phyloP scores from a whole-genome alignment of 169 alveolate genomes.

The Babesia ovis region DNA sequence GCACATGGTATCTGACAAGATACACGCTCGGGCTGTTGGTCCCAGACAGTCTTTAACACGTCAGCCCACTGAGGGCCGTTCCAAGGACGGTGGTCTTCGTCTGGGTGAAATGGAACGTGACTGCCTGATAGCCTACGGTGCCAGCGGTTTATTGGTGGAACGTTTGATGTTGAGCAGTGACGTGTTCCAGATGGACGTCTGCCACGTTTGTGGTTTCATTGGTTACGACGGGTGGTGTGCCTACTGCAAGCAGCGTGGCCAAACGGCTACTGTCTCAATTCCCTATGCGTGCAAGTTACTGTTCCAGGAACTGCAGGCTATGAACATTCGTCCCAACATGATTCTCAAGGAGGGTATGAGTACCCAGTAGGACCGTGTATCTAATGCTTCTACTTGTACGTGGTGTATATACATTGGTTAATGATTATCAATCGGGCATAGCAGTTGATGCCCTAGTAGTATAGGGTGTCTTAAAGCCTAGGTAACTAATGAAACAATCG shows the following conservation, averaged over 20 bases:
- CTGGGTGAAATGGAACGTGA: conserved; percentile 99
- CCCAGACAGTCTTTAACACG: conserved; percentile 96
- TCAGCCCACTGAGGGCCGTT: conserved; percentile 99
- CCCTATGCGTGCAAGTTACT: conserved; percentile 94
- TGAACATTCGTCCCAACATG: conserved; percentile 86
- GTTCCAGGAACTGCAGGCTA: conserved; percentile 89
- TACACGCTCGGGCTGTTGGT: conserved; percentile 99
- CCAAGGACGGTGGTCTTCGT: conserved; percentile 99
- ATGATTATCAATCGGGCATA: too few species aligned
- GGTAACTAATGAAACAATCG: too few species aligned
- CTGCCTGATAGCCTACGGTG: conserved; percentile 99
- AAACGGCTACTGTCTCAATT: conserved; percentile 78
- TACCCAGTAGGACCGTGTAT: too few species aligned
- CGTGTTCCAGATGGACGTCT: conserved; percentile 93
- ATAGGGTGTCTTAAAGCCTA: too few species aligned
- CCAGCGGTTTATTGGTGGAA: conserved; percentile 94
- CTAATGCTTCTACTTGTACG: too few species aligned
- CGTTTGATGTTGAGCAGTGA: conserved; percentile 97
- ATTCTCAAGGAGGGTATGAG: conserved; percentile 49
- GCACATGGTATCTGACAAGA: conserved; percentile 99
- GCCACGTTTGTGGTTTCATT: conserved; percentile 93
- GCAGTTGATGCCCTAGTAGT: too few species aligned
- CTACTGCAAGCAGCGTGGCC: conserved; percentile 86
- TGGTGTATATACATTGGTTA: too few species aligned
- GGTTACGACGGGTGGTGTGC: conserved; percentile 93